Conservation (phyloP, 176 grass and related monocot genomes). For the Juncus inflexus region DNA sequence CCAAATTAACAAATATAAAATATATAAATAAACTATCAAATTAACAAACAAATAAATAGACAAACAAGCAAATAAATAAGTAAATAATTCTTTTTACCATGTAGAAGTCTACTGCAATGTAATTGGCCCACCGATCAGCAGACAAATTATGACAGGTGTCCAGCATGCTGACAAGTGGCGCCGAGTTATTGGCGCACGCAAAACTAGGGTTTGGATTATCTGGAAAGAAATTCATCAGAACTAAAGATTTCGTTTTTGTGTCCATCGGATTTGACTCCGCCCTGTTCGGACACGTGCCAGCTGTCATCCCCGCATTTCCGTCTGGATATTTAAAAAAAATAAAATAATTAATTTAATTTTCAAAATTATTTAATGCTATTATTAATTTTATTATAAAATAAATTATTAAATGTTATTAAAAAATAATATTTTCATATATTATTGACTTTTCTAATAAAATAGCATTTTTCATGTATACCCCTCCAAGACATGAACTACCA, state of each 20-base stretch:
- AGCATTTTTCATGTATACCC: too few relatives aligned
- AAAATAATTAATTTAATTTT: not conserved
- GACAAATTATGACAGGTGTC: constrained; percentile 69
- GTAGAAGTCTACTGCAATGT: constrained; percentile 92
- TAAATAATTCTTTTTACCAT: constrained; percentile 41
- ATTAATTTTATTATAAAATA: too few relatives aligned
- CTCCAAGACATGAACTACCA: too few relatives aligned
- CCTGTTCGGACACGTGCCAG: constrained; percentile 30
- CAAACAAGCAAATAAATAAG: not conserved
- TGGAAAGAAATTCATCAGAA: constrained; percentile 82
- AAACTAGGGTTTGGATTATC: constrained; percentile 39
- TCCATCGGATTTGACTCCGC: constrained; percentile 55
- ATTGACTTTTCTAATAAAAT: too few relatives aligned
- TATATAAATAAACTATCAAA: too few relatives aligned
- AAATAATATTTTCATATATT: too few relatives aligned
- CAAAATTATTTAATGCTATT: too few relatives aligned
- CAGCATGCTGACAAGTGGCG: constrained; percentile 69
- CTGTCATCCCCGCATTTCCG: constrained; percentile 43
- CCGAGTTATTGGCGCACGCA: constrained; percentile 59
- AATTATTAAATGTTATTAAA: too few relatives aligned
- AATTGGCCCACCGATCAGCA: constrained; percentile 86
- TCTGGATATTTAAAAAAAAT: constrained; percentile 38
- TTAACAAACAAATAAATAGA: too few relatives aligned
- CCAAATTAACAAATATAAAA: too few relatives aligned
- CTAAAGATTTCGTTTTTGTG: constrained; percentile 43